phyloP scores from a whole-genome alignment of 768 basidiomycete species.

The Symmetrospora coprosmae region DNA sequence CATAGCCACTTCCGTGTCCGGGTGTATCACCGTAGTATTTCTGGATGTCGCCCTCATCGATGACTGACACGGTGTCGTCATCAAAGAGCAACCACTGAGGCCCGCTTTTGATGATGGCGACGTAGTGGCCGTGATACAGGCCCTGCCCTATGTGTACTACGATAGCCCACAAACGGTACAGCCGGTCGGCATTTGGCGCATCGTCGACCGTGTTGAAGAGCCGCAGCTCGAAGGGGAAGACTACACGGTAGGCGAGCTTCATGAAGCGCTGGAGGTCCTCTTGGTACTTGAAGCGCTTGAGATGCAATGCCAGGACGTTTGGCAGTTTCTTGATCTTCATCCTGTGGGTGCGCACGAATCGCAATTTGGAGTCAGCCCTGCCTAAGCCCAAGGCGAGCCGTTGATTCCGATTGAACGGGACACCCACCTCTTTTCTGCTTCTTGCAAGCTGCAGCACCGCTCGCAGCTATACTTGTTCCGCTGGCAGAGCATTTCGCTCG shows the following conservation, averaged over 20 bases:
- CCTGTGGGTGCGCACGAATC: constrained; percentile 39
- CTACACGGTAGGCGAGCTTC: constrained; percentile 91
- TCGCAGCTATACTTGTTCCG: constrained; percentile 99
- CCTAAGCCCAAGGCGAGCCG: neutral
- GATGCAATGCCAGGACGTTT: constrained; percentile 82
- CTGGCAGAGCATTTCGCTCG: constrained; percentile 94
- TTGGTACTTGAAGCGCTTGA: constrained; percentile 98
- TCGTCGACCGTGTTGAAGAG: constrained; percentile 96
- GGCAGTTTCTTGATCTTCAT: constrained; percentile 99
- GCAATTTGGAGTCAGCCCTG: neutral
- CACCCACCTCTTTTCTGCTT: constrained; percentile 86
- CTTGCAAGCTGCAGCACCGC: constrained; percentile 86
- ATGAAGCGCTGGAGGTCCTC: constrained; percentile 78
- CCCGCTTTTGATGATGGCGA: constrained; percentile 79
- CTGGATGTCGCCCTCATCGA: constrained; percentile 76
- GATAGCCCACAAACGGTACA: constrained; percentile 89
- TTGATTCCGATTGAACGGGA: neutral
- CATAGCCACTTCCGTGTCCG: constrained; percentile 74
- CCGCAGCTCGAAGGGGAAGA: constrained; percentile 85
- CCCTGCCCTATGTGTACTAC: constrained; percentile 99
- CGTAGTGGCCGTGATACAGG: constrained; percentile 96
- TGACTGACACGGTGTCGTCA: constrained; percentile 77
- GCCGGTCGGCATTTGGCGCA: constrained; percentile 70
- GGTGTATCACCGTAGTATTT: constrained; percentile 79
- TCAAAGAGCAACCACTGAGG: constrained; percentile 78